Evolutionary conservation across 1,284 basidiomycete genomes (phyloP).

Genomic region (Tranzscheliella williamsii): DNA sequence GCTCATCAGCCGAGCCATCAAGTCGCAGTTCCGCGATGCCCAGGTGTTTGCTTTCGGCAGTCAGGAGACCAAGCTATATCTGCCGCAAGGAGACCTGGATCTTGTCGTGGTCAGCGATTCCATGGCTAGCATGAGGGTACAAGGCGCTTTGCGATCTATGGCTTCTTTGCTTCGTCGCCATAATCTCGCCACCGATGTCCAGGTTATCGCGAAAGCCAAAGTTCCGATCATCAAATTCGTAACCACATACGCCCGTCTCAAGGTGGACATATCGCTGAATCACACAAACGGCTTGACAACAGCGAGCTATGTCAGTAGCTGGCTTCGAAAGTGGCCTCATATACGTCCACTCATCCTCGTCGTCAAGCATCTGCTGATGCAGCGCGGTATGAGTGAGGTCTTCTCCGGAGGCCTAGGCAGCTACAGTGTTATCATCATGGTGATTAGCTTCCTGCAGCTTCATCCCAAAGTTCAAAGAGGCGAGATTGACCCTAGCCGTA

Average conservation of each 20-base stretch:
- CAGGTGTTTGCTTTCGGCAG: slow-evolving; percentile 85
- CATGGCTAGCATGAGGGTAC: slow-evolving; percentile 61
- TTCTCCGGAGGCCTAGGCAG: slow-evolving; percentile 92
- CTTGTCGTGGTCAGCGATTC: slow-evolving; percentile 64
- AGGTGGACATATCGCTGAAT: slow-evolving; percentile 60
- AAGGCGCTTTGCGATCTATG: slow-evolving; percentile 62
- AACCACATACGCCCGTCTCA: slow-evolving; percentile 68
- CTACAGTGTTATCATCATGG: slow-evolving; percentile 90
- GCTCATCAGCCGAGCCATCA: slow-evolving; percentile 73
- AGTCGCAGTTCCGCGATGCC: slow-evolving; percentile 75
- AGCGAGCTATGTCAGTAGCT: slow-evolving; percentile 78
- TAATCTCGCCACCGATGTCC: slow-evolving; percentile 68
- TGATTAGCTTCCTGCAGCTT: slow-evolving; percentile 90
- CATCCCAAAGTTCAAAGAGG: slow-evolving; percentile 89
- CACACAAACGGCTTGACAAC: slow-evolving; percentile 75
- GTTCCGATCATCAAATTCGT: slow-evolving; percentile 94
- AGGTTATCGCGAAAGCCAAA: slow-evolving; percentile 83
- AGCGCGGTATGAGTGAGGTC: slow-evolving; percentile 94
- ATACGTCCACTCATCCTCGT: slow-evolving; percentile 71
- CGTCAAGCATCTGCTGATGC: slow-evolving; percentile 84
- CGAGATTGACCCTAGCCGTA: slow-evolving; percentile 82
- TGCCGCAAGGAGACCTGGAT: slow-evolving; percentile 76
- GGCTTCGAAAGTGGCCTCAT: slow-evolving; percentile 75
- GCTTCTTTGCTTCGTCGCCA: slow-evolving; percentile 63
- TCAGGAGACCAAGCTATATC: slow-evolving; percentile 90